Evolutionary conservation across 768 basidiomycete genomes (phyloP), one percentile per base, ranked within the genome.

Genomic region (Russula sp.): DNA sequence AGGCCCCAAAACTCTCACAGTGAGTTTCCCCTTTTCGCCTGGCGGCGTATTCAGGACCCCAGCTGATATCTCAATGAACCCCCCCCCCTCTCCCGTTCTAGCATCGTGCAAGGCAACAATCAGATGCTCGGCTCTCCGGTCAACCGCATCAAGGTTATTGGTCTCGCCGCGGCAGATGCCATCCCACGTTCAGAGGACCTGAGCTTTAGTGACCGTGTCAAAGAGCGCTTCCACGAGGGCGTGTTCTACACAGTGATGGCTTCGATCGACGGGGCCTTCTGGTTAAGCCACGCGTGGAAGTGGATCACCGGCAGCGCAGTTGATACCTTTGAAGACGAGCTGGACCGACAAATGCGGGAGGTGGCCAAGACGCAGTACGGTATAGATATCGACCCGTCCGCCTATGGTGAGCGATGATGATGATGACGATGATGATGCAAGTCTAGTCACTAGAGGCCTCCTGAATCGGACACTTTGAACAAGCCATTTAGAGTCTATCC

Each of bases 141-240:
- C 0, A 94, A 95, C 70, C 84, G 93, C 20, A 87, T 97, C 75
- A 94, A 92, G 73, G 89, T 95, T 58, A 91, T 89, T 0, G 93
- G 89, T 0, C 83, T 82, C 71, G 91, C 85, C 83, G 94, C 91
- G 32, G 86, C 90, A 4, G 78, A 80, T 27, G 87, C 88, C 4
- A 78, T 89, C 6, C 74, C 79, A 10, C 74, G 76, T n/a, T 74
- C 77, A 34, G 68, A 77, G 16, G 68, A 78, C 62, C 77, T 84
- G 37, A 66, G 77, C 16, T 62, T 82, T 51, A 55, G 68, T 3
- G 72, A 77, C 49, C 79, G 82, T 4, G 42, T 82, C 1, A 72
- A 71, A 45, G 86, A 87, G 70, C 82, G 81, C 69, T 82, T 77
- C 73, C 77, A 82, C 56, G 78, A 91, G 67, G 66, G 86, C 45